Conservation (phyloP, 495 filamentous ascomycete species). For the Penicillium maclennaniae region DNA sequence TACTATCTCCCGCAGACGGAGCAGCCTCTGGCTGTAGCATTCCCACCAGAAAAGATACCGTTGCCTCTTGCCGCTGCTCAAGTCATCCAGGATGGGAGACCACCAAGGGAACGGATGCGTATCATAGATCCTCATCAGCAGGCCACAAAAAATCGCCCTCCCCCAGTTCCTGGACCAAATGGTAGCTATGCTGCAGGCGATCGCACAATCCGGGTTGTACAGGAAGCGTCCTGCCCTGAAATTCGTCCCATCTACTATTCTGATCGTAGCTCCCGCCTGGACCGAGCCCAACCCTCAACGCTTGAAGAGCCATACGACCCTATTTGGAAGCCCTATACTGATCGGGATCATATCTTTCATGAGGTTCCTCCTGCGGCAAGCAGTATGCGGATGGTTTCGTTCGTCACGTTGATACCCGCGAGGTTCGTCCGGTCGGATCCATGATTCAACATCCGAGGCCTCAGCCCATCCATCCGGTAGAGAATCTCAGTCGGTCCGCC, state of each 20-base stretch:
- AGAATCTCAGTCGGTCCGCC: constrained; percentile 12
- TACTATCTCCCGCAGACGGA: constrained; percentile 18
- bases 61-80: constrained; percentile 8
- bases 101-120: constrained; percentile 15
- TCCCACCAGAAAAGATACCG: constrained; percentile 12
- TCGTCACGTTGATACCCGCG: constrained; percentile 32
- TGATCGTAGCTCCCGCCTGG: constrained; percentile 19
- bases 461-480: constrained; percentile 13
- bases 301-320: constrained; percentile 7
- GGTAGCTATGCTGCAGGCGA: constrained; percentile 16
- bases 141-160: constrained; percentile 5
- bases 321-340: constrained; percentile 11
- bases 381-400: constrained; percentile 40
- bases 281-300: constrained; percentile 10
- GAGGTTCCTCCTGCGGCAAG: constrained; percentile 17
- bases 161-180: constrained; percentile 11
- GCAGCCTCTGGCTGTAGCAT: constrained; percentile 14
- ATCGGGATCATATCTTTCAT: constrained; percentile 14
- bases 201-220: constrained; percentile 11
- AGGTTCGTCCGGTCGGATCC: constrained; percentile 24
- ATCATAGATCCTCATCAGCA: constrained; percentile 14
- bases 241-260: constrained; percentile 16
- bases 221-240: constrained; percentile 9
- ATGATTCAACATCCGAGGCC: constrained; percentile 12
- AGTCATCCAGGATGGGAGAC: constrained; percentile 14